Evolutionary conservation across 108 stramenopile genomes (phyloP), one percentile per base, ranked within the genome.

Genomic region (Cyclotella baltica): DNA sequence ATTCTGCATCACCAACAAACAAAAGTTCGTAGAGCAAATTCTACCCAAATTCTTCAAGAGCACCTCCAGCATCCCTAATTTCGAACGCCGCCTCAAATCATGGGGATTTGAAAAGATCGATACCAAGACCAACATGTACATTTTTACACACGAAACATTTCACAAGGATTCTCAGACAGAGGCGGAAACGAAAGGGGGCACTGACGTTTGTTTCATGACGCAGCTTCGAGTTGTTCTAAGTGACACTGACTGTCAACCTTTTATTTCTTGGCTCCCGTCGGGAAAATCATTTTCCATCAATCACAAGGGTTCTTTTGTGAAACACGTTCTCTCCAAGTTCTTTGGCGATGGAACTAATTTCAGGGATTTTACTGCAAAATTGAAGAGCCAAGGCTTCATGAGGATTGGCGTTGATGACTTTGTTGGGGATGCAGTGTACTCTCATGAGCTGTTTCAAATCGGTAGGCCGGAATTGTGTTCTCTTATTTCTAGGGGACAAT

Each of bases 1-100:
- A 2, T 87, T 87, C 75, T 80, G 76, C 18, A 85, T 87, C 47
- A 55, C 47, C 29, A 76, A 87, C 50, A 74, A 66, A 27, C 73
- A 87, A 29, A 23, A 53, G 20, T 87, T 87, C 56, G 72, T 75
- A 1, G 53, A 69, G 48, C 62, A 77, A 23, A 37, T 77, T 30
- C 81, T 87, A 70, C 80, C 83, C 28, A 69, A 75, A 29, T 30
- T 75, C 16, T 87, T 87, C 62, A 78, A 72, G 25, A 56, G 55
- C 23, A 81, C 72, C n/a, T 62, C 80, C 30, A 85, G 70, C 55
- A 78, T 87, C 70, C 65, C 73, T n/a, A n/a, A 61, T 47, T 88
- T 88, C 76, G 78, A 76, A 23, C 70, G 87, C 25, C 85, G 85
- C 50, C 75, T 88, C 15, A 63, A 63, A 4, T 52, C 77, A 40